Evolutionary conservation across 2,329 filamentous ascomycete species (phyloP).

Genomic region (Stachybotrys echinatus): DNA sequence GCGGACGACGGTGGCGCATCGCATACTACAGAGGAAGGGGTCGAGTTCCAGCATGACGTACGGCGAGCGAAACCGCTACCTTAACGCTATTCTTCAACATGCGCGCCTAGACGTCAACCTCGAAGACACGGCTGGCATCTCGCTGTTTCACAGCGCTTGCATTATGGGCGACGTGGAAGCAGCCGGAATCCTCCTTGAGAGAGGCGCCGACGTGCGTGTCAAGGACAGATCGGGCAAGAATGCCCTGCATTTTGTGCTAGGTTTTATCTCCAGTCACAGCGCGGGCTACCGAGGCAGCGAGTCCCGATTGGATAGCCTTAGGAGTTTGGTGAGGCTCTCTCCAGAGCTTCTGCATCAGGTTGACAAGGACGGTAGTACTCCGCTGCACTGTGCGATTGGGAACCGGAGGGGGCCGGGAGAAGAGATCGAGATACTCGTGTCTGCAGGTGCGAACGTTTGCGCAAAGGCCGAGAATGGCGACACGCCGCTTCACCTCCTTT

Average conservation of each 20-base stretch:
- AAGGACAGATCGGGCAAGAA: neutral
- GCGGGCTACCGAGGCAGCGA: neutral
- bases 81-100: neutral
- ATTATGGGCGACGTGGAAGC: neutral
- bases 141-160: neutral
- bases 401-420: neutral
- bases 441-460: neutral
- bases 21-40: neutral
- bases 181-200: neutral
- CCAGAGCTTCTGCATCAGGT: neutral
- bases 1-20: neutral
- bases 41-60: neutral
- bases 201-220: neutral
- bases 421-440: neutral
- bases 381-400: neutral
- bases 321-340: neutral
- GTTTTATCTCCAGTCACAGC: neutral
- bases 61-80: neutral
- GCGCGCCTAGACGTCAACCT: neutral
- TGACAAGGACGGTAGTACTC: neutral
- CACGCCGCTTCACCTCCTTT: neutral
- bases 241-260: neutral
- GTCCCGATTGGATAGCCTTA: too few relatives aligned
- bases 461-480: neutral
- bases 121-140: neutral